These are phyloP conservation scores for Zostera marina DNA, from an alignment of 116 monocot species.

Conservation along the genomic window DNA sequence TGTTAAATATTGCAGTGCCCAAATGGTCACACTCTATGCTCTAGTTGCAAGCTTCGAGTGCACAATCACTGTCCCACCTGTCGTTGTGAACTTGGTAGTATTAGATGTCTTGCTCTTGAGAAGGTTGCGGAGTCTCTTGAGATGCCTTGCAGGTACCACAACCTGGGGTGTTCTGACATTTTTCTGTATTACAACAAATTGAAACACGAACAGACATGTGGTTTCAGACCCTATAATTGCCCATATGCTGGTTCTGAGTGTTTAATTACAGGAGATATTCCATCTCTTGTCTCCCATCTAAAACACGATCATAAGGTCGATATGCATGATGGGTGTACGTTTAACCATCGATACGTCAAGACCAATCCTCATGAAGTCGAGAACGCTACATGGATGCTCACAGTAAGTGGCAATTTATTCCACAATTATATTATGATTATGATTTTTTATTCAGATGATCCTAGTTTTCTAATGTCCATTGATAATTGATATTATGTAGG, in stretches of 20 bases:
- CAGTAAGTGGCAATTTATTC: slow-evolving; percentile 15
- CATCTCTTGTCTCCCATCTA: slow-evolving; percentile 29
- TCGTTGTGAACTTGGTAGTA: slow-evolving; percentile 35
- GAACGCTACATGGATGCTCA: slow-evolving; percentile 60
- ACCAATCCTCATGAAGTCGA: slow-evolving; percentile 41
- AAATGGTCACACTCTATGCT: slow-evolving; percentile 49
- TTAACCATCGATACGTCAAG: slow-evolving; percentile 51
- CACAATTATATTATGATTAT: not conserved
- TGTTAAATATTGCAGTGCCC: slow-evolving; percentile 24
- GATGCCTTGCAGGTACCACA: slow-evolving; percentile 31
- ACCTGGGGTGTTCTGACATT: slow-evolving; percentile 30
- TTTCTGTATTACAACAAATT: slow-evolving; percentile 35
- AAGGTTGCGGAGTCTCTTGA: slow-evolving; percentile 45
- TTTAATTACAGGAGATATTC: slow-evolving; percentile 29
- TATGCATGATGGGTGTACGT: slow-evolving; percentile 47
- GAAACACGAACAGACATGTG: slow-evolving; percentile 33
- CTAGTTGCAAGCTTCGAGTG: slow-evolving; percentile 31
- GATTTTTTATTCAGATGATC: too few species aligned
- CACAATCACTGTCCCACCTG: slow-evolving; percentile 45
- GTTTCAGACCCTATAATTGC: slow-evolving; percentile 38
- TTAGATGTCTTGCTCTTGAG: slow-evolving; percentile 49
- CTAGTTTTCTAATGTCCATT: too few species aligned
- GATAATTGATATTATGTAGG: slow-evolving; percentile 17
- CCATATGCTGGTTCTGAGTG: slow-evolving; percentile 53
- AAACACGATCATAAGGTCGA: slow-evolving; percentile 48